A percentile compares a stretch with the other conserved stretches of the same genome.
Evolutionary conservation across 352 stramenopile species (phyloP).

Genomic region (Phytophthora agathidicida): DNA sequence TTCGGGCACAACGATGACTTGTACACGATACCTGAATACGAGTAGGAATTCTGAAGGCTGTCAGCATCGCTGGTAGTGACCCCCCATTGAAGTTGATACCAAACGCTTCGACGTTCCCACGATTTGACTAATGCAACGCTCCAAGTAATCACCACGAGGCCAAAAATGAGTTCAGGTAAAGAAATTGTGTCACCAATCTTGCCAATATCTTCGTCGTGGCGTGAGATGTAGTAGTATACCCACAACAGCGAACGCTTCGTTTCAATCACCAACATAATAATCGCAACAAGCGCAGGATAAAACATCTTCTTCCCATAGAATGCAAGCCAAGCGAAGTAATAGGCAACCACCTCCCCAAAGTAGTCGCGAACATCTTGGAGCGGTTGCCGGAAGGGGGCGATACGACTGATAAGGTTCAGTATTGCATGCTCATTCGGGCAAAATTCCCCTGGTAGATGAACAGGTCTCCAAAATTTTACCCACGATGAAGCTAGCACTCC

Average conservation of each 20-base stretch:
- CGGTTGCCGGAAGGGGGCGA: slow-evolving; percentile 71
- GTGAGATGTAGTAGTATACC: slow-evolving; percentile 37
- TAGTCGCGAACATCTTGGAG: slow-evolving; percentile 83
- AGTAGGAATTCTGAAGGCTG: background rate
- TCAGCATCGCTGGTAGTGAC: slow-evolving; percentile 24
- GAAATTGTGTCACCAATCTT: slow-evolving; percentile 7
- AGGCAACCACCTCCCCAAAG: slow-evolving; percentile 88
- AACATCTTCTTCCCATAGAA: slow-evolving; percentile 84
- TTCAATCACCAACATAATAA: slow-evolving; percentile 30
- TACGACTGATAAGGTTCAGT: slow-evolving; percentile 41
- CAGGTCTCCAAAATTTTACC: slow-evolving; percentile 64
- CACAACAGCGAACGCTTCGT: slow-evolving; percentile 22
- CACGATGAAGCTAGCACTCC: slow-evolving; percentile 45
- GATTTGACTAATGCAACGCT: slow-evolving; percentile 57
- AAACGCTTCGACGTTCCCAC: slow-evolving; percentile 65
- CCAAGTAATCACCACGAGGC: slow-evolving; percentile 46
- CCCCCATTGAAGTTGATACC: slow-evolving; percentile 71
- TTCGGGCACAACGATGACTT: slow-evolving; percentile 6
- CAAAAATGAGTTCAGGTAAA: slow-evolving; percentile 21
- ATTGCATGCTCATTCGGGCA: slow-evolving; percentile 46
- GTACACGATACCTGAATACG: background rate
- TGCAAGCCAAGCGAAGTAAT: slow-evolving; percentile 91
- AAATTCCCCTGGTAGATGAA: slow-evolving; percentile 43
- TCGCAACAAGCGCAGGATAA: slow-evolving; percentile 43
- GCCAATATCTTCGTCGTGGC: background rate